Conservation (phyloP, 1,139 yeast genomes). For the Zygoascus sp. region DNA sequence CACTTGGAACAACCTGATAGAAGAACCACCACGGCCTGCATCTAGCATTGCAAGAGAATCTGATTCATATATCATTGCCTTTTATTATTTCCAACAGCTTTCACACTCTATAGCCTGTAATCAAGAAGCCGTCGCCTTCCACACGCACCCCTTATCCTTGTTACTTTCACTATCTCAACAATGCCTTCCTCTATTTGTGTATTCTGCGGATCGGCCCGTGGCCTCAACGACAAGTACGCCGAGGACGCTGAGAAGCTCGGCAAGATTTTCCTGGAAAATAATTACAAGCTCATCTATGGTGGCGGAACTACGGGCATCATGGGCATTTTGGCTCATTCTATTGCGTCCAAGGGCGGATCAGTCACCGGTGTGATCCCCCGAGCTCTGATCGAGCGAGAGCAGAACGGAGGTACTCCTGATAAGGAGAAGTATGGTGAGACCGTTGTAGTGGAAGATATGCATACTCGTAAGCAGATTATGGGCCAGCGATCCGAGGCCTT, state of each 20-base stretch:
- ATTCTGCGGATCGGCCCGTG: conserved; percentile 81
- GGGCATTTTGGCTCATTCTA: conserved; percentile 80
- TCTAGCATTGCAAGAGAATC: too few relatives aligned
- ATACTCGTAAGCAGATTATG: conserved; percentile 82
- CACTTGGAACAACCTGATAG: background rate
- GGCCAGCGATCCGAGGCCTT: conserved; percentile 84
- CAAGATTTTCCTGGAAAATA: conserved; percentile 47
- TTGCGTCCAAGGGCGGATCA: conserved; percentile 61
- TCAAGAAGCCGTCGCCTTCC: too few relatives aligned
- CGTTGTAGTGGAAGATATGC: conserved; percentile 83
- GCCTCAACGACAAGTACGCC: conserved; percentile 50
- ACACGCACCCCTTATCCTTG: too few relatives aligned
- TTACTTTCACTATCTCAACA: too few relatives aligned
- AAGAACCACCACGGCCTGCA: too few relatives aligned
- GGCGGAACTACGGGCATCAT: conserved; percentile 79
- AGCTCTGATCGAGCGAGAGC: conserved; percentile 72
- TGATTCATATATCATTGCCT: too few relatives aligned
- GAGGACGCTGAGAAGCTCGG: conserved; percentile 60
- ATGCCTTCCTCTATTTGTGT: conserved; percentile 45
- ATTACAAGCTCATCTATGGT: conserved; percentile 82
- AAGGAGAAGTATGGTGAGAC: conserved; percentile 72
- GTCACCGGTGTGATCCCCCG: conserved; percentile 86
- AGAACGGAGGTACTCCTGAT: conserved; percentile 46
- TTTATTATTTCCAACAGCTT: too few relatives aligned
- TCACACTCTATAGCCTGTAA: too few relatives aligned